Evolutionary conservation across 2,329 filamentous ascomycete species (phyloP).

Genomic region (Blastomyces percursus): DNA sequence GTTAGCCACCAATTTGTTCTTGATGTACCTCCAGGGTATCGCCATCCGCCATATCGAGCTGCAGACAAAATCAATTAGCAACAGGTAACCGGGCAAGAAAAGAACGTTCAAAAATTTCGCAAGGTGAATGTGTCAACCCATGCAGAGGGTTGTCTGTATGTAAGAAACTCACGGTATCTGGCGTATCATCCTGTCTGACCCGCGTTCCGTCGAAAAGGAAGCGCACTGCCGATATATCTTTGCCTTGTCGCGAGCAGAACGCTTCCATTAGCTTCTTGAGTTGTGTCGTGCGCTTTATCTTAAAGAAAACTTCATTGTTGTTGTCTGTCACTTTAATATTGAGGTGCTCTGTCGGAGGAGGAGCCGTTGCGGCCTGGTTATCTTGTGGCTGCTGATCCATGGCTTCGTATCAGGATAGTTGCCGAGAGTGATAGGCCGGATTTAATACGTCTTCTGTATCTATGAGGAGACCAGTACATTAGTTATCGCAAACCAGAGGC

Average conservation of each 20-base stretch:
- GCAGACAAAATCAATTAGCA: slow-evolving; percentile 10
- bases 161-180: slow-evolving; percentile 66
- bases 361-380: slow-evolving; percentile 13
- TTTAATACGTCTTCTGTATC: no score
- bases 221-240: slow-evolving; percentile 69
- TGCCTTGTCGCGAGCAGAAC: slow-evolving; percentile 93
- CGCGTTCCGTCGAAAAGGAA: slow-evolving; percentile 96
- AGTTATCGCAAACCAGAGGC: no score
- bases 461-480: no score
- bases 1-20: slow-evolving; percentile 78
- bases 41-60: slow-evolving; percentile 96
- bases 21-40: slow-evolving; percentile 96
- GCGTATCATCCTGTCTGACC: slow-evolving; percentile 79
- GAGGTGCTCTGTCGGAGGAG: slow-evolving; percentile 60
- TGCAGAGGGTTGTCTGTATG: background rate
- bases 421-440: background rate
- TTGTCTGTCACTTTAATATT: slow-evolving; percentile 99
- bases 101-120: background rate
- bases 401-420: background rate
- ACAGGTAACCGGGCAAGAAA: slow-evolving; percentile 1
- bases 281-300: slow-evolving; percentile 95
- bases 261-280: slow-evolving; percentile 97
- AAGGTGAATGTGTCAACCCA: slow-evolving; percentile 1
- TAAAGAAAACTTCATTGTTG: slow-evolving; percentile 99
- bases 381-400: background rate